Conservation (phyloP, 805 yeast genomes). For the Maudiozyma barnettii region DNA sequence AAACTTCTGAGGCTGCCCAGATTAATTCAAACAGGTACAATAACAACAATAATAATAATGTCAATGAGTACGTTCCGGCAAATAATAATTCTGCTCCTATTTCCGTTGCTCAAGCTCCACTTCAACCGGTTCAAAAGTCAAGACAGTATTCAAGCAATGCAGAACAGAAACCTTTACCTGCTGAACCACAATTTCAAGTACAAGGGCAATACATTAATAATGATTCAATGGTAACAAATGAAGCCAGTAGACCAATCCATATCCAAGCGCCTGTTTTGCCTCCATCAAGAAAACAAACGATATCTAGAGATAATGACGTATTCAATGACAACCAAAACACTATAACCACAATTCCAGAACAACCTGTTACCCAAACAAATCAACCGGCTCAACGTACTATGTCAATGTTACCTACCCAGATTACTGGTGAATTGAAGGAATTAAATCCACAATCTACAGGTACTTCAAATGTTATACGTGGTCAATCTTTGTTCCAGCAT, state of each 20-base stretch:
- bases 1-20: neutral
- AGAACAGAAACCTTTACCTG: slow-evolving; percentile 15
- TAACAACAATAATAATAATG: neutral
- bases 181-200: slow-evolving; percentile 12
- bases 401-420: slow-evolving; percentile 18
- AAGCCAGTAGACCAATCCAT: slow-evolving; percentile 15
- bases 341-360: neutral
- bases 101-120: slow-evolving; percentile 26
- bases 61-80: neutral
- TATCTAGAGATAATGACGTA: slow-evolving; percentile 2
- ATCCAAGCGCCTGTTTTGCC: slow-evolving; percentile 47
- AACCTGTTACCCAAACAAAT: neutral
- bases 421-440: slow-evolving; percentile 25
- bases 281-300: slow-evolving; percentile 39
- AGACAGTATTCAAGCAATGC: slow-evolving; percentile 16
- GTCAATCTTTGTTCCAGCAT: slow-evolving; percentile 37
- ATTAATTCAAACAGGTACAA: neutral
- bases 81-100: neutral
- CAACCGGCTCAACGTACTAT: slow-evolving; percentile 17
- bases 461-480: slow-evolving; percentile 27
- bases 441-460: slow-evolving; percentile 40
- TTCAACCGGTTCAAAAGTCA: slow-evolving; percentile 28
- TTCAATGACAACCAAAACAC: neutral
- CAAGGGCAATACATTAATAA: neutral
- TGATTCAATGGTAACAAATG: neutral